These are phyloP conservation scores for Cardamine occulta DNA, from an alignment of 345 rosid species.

Conservation along the genomic window DNA sequence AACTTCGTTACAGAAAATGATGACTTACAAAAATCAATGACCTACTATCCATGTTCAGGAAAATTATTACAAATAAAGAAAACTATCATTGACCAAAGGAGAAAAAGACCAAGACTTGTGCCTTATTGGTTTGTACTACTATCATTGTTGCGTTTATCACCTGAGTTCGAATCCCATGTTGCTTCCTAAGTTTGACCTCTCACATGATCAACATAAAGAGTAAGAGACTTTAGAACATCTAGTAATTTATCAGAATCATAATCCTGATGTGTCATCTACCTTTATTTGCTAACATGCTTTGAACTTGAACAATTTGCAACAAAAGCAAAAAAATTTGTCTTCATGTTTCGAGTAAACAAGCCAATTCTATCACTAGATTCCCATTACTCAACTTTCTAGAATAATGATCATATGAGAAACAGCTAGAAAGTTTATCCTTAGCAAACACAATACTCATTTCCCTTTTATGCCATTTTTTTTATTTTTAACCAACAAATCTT, in stretches of 20 bases:
- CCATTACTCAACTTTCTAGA: conserved; percentile 7
- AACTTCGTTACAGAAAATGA: background rate
- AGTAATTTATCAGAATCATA: too few species aligned
- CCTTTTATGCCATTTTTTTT: background rate
- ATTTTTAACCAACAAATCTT: background rate
- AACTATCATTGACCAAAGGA: background rate
- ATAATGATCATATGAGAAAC: background rate
- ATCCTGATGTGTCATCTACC: background rate
- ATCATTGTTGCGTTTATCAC: background rate
- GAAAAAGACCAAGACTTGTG: background rate
- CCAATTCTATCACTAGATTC: conserved; percentile 8
- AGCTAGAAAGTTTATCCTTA: background rate
- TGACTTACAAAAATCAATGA: too few species aligned
- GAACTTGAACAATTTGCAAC: background rate
- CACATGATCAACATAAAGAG: too few species aligned
- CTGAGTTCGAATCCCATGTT: background rate
- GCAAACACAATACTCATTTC: background rate
- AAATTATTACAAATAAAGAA: background rate
- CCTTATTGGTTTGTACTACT: background rate
- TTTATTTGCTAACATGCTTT: background rate
- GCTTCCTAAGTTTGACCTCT: background rate
- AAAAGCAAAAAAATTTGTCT: background rate
- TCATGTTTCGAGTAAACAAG: background rate
- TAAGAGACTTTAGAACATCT: too few species aligned
- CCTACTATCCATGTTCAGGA: too few species aligned